These are phyloP conservation scores for Harringtonia aguacate DNA, from an alignment of 2,329 filamentous ascomycete species.

Conservation along the genomic window DNA sequence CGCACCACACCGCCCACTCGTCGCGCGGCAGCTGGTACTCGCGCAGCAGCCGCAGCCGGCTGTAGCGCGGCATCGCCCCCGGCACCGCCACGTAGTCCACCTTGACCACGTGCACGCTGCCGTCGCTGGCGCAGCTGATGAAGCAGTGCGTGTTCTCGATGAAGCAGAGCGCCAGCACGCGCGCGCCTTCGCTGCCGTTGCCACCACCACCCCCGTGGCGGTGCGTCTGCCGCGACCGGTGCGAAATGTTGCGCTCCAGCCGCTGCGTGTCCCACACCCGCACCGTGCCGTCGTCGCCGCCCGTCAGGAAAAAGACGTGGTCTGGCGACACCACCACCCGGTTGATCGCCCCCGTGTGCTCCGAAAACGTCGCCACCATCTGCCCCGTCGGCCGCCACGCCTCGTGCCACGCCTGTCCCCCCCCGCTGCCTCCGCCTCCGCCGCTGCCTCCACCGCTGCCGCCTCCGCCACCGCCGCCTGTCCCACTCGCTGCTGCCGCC, in stretches of 20 bases:
- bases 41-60: conserved; percentile 64
- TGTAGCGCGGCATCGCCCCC: conserved; percentile 46
- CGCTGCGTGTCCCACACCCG: conserved; percentile 89
- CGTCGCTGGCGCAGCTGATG: conserved; percentile 80
- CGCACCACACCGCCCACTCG: conserved; percentile 80
- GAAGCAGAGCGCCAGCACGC: conserved; percentile 76
- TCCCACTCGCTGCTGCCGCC: conserved; percentile 21
- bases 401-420: conserved; percentile 28
- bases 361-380: conserved; percentile 78
- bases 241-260: conserved; percentile 82
- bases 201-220: too few species aligned
- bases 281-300: conserved; percentile 80
- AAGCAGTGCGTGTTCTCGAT: conserved; percentile 92
- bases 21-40: conserved; percentile 65
- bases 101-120: conserved; percentile 80
- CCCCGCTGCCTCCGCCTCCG: conserved; percentile 29
- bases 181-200: too few species aligned
- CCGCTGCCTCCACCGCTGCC: conserved; percentile 16
- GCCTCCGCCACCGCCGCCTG: conserved; percentile 27
- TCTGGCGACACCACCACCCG: conserved; percentile 77
- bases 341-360: conserved; percentile 75
- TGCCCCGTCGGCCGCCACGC: conserved; percentile 78
- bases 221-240: conserved; percentile 79
- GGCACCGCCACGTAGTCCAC: conserved; percentile 40
- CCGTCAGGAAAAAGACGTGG: conserved; percentile 89